Evolutionary conservation across 306 rosid species (phyloP).

Genomic region (Morella rubra): DNA sequence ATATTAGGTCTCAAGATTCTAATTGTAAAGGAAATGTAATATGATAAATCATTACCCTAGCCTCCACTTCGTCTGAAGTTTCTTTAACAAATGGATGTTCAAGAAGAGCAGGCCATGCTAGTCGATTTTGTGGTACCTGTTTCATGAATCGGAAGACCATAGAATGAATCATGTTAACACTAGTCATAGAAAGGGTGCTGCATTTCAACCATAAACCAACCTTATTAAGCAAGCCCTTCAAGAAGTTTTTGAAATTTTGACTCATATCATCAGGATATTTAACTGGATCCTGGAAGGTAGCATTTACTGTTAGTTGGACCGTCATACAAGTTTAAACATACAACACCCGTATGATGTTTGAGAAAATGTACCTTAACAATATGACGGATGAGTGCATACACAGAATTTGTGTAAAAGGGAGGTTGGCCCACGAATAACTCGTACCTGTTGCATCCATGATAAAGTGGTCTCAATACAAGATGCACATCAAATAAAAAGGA

Average conservation of each 20-base stretch:
- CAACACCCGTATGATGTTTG: slow-evolving; percentile 4
- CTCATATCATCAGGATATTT: slow-evolving; percentile 96
- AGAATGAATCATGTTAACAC: slow-evolving; percentile 26
- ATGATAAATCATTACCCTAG: slow-evolving; percentile 51
- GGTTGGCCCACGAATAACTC: slow-evolving; percentile 99
- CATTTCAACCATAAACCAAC: slow-evolving; percentile 44
- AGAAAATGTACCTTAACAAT: slow-evolving; percentile 78
- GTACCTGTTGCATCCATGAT: slow-evolving; percentile 57
- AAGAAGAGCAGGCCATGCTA: slow-evolving; percentile 94
- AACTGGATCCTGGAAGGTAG: slow-evolving; percentile 79
- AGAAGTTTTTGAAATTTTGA: slow-evolving; percentile 74
- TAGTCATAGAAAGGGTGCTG: slow-evolving; percentile 8
- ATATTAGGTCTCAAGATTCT: not conserved
- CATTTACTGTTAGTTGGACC: slow-evolving; percentile 29
- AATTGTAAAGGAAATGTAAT: slow-evolving; percentile 16
- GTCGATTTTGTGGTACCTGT: slow-evolving; percentile 90
- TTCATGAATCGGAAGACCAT: slow-evolving; percentile 27
- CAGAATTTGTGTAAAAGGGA: slow-evolving; percentile 97
- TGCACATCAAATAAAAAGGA: slow-evolving; percentile 22
- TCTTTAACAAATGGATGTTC: slow-evolving; percentile 96
- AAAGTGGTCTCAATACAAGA: slow-evolving; percentile 31
- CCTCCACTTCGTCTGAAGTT: slow-evolving; percentile 50
- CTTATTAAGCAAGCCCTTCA: slow-evolving; percentile 93
- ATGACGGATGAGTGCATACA: slow-evolving; percentile 89
- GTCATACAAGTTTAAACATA: slow-evolving; percentile 13